These are phyloP conservation scores for Epichloe uncinata DNA, from an alignment of 2,329 filamentous ascomycete genomes.

Conservation along the genomic window DNA sequence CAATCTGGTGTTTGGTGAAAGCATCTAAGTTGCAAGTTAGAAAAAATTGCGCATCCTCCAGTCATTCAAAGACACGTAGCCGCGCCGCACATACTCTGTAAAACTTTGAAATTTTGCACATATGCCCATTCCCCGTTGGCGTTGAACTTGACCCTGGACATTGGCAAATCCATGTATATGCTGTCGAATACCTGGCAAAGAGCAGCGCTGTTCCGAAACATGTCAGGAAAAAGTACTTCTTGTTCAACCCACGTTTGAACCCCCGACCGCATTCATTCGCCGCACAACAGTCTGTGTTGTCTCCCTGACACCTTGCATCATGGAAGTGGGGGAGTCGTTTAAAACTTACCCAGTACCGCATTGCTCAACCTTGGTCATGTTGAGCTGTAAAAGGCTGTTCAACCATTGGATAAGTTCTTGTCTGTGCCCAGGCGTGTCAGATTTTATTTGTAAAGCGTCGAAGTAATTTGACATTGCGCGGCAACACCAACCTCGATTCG, in stretches of 20 bases:
- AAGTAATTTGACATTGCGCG: neutral
- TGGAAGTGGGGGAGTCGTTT: slow-evolving; percentile 6
- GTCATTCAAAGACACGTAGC: neutral
- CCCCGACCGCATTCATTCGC: neutral
- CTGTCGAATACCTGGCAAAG: slow-evolving; percentile 97
- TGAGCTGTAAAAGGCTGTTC: slow-evolving; percentile 94
- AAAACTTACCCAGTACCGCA: slow-evolving; percentile 80
- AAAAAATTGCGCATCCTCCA: neutral
- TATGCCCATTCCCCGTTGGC: slow-evolving; percentile 96
- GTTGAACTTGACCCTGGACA: slow-evolving; percentile 96
- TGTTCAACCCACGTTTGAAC: neutral
- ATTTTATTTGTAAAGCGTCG: neutral
- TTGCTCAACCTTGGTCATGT: slow-evolving; percentile 97
- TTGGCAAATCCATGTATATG: slow-evolving; percentile 90
- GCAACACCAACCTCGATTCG: slow-evolving; percentile 30
- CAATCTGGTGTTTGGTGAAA: slow-evolving; percentile 76
- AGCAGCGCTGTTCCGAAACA: slow-evolving; percentile 53
- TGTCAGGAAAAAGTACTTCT: neutral
- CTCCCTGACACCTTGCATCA: neutral
- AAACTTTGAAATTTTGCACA: slow-evolving; percentile 94
- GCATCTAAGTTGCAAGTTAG: slow-evolving; percentile 40
- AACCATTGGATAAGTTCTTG: slow-evolving; percentile 95
- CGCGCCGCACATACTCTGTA: slow-evolving; percentile 61
- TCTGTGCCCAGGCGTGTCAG: slow-evolving; percentile 37
- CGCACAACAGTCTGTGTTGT: neutral